Percentiles rank a stretch among this genome's conserved stretches.
These are phyloP conservation scores for Talaromyces sp. DNA, from an alignment of 2,329 filamentous ascomycete species.

Conservation along the genomic window DNA sequence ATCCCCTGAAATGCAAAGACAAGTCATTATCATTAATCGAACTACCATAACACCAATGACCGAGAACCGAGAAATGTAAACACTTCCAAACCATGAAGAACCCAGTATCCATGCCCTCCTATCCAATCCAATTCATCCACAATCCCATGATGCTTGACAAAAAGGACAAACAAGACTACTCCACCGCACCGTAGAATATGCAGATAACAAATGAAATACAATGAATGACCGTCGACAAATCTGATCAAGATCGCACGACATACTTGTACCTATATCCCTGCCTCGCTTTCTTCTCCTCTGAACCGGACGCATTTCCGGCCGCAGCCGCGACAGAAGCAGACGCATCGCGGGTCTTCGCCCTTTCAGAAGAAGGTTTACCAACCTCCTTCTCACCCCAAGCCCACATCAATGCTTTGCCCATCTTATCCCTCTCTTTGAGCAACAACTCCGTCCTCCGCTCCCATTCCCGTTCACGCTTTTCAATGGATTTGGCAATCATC, in stretches of 20 bases:
- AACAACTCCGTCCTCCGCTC: conserved; percentile 41
- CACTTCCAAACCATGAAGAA: background rate
- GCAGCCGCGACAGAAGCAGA: conserved; percentile 16
- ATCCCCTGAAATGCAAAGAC: background rate
- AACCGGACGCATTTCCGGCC: conserved; percentile 23
- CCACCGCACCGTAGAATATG: background rate
- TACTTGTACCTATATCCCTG: conserved; percentile 45
- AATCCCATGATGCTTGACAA: conserved; percentile 2
- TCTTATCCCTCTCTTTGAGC: conserved; percentile 42
- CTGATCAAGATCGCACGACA: conserved; percentile 21
- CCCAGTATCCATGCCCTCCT: background rate
- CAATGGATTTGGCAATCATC: conserved; percentile 41
- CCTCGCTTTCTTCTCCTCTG: conserved; percentile 24
- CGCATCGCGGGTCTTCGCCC: background rate
- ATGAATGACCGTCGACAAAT: background rate
- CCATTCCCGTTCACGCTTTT: conserved; percentile 47
- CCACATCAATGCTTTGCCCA: conserved; percentile 42
- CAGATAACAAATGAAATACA: background rate
- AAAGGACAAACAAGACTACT: background rate
- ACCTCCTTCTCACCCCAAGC: conserved; percentile 44
- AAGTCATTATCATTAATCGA: background rate
- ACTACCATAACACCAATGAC: background rate
- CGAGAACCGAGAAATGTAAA: background rate
- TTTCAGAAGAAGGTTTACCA: conserved; percentile 24
- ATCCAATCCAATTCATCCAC: background rate